Evolutionary conservation across 306 rosid genomes (phyloP), one percentile per base, ranked within the genome.

Genomic region (Dicorynia guianensis): DNA sequence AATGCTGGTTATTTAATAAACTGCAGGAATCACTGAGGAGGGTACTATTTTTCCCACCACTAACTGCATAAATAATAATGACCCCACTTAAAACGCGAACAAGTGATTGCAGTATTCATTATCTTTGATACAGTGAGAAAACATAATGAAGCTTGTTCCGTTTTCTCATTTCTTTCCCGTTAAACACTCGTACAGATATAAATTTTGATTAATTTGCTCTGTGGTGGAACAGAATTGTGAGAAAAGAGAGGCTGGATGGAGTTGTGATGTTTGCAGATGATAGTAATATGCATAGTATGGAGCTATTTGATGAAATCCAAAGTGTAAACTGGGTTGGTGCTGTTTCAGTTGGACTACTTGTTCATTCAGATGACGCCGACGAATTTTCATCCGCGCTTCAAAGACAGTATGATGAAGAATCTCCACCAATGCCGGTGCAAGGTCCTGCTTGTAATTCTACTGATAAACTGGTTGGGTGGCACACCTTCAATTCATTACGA

Each of bases 371-470:
- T 47, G 79, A 58, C 18, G 39, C 74, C 8, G 91, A 76, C 42
- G 92, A 79, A 1, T 76, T 67, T 46, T 75, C 83, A 10, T 78
- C 87, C 3, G 0, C 34, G 43, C 59, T 40, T 67, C 77, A 84
- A 67, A 78, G 57, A 35, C 83, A 70, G 76, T 88, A 81, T 39
- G 90, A 84, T 61, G 96, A 76, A 83, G 87, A 79, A 62, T 72
- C 76, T 56, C 66, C 68, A 5, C 63, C 79, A 55, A 68, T 84
- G 85, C 99, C 99, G 6, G 84, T 91, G 56, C 99, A 96, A 75
- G 99, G 99, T 82, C 99, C 97, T 82, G 89, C 99, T 77, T 96
- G 99, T 82, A 96, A 96, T 82, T 89, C 88, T 14, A 90, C 96
- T 38, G 79, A 92, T 80, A 83, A 85, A 38, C 86, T 96, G 82